phyloP scores from a whole-genome alignment of 768 basidiomycete genomes.

The Collybia mongolica region DNA sequence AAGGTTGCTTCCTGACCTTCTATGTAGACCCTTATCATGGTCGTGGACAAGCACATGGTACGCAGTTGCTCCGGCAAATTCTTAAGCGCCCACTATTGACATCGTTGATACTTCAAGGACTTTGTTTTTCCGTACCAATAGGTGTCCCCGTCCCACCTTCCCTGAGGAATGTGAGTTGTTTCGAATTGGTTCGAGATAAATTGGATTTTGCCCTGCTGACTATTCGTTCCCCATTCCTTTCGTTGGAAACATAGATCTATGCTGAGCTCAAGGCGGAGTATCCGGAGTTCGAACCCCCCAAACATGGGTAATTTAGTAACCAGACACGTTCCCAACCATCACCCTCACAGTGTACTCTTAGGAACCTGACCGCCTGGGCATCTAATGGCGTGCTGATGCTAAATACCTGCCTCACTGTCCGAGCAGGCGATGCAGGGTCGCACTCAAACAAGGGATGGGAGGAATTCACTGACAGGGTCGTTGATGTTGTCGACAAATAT shows the following conservation, averaged over 20 bases:
- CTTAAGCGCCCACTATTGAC: conserved; percentile 7
- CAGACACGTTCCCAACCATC: not conserved
- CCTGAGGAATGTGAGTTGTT: conserved; percentile 64
- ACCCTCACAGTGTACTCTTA: conserved; percentile 24
- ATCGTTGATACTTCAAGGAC: conserved; percentile 44
- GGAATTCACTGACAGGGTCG: conserved; percentile 77
- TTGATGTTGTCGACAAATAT: conserved; percentile 75
- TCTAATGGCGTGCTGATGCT: conserved; percentile 85
- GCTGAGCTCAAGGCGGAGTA: conserved; percentile 82
- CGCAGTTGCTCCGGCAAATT: conserved; percentile 15
- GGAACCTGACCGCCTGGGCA: conserved; percentile 82
- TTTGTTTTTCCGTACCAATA: conserved; percentile 87
- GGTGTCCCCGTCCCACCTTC: conserved; percentile 80
- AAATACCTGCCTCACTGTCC: conserved; percentile 91
- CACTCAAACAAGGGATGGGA: conserved; percentile 92
- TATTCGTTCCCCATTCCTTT: conserved; percentile 12
- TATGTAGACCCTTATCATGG: conserved; percentile 79
- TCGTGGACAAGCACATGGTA: conserved; percentile 82
- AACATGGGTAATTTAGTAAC: conserved; percentile 68
- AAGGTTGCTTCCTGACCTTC: conserved; percentile 4
- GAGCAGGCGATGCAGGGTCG: conserved; percentile 70
- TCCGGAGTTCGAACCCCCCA: conserved; percentile 73
- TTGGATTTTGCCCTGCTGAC: not conserved
- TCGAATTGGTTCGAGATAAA: not conserved
- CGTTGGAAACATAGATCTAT: conserved; percentile 63